Evolutionary conservation across 345 rosid species (phyloP), one percentile per base, ranked within the genome.

Genomic region (Geranium brycei): DNA sequence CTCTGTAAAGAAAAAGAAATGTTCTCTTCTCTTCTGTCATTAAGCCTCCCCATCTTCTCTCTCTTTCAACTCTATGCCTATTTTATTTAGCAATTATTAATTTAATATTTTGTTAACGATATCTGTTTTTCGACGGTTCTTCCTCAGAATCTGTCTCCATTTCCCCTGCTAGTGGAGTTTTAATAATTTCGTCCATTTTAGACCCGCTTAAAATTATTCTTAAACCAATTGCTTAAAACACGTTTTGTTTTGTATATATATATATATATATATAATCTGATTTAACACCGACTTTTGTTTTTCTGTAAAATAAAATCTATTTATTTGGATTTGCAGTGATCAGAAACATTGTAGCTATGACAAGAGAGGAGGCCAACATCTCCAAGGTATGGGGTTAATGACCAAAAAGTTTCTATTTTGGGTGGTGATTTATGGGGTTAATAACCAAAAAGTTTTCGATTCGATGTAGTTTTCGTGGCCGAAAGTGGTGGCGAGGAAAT

Each of bases 391-490:
- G 19, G 0, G 32, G 12, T 53, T n/a, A n/a, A n/a, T n/a, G n/a
- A n/a, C n/a, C n/a, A n/a, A n/a, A n/a, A 57, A 15, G 18, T 5
- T 1, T 62, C n/a, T n/a, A 2, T 13, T 28, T 63, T 3, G 13
- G 18, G 19, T n/a, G n/a, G n/a, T n/a, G 31, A 70, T 72, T 19
- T 31, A 30, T 18, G 8, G 31, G 17, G 15, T 8, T 53, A 8
- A 8, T 47, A 13, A 47, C 53, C 12, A 13, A 18, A 5, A 57
- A 15, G 18, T 5, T 1, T 62, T 35, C 18, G 6, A 38, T 6
- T 35, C 14, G n/a, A 40, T 68, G 31, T 75, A 88, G 98, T 47
- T 83, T 51, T 84, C 89, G 55, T 88, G 98, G 98, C 91, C 95
- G 2, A 83, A 73, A 75, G 67, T 70, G 58, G 82, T 88, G 53